These are phyloP conservation scores for Bruguiera parviflora DNA, from an alignment of 345 rosid genomes.

Conservation along the genomic window DNA sequence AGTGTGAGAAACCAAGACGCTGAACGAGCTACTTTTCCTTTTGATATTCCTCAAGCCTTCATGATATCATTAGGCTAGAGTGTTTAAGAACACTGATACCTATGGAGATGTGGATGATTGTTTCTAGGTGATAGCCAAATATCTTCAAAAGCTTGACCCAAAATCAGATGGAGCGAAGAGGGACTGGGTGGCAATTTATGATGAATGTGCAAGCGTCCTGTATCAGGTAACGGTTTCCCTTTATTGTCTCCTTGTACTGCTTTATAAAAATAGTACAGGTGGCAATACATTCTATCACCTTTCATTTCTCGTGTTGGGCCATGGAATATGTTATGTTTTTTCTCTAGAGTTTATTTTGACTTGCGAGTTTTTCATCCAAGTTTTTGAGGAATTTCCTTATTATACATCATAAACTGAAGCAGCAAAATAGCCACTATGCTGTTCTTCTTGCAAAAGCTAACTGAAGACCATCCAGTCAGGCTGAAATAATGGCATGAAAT, in stretches of 20 bases:
- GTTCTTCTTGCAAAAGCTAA: not conserved
- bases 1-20: too few relatives aligned
- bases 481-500: too few relatives aligned
- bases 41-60: not conserved
- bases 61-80: not conserved
- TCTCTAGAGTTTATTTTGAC: not conserved
- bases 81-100: conserved; percentile 15
- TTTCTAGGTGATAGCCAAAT: conserved; percentile 86
- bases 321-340: not conserved
- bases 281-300: not conserved
- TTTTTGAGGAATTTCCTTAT: conserved; percentile 6
- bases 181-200: conserved; percentile 99
- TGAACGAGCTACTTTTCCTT: too few relatives aligned
- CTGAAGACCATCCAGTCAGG: too few relatives aligned
- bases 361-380: conserved; percentile 1
- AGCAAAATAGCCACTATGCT: not conserved
- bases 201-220: conserved; percentile 92
- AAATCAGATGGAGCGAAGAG: conserved; percentile 99
- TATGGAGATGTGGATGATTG: conserved; percentile 1
- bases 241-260: conserved; percentile 8
- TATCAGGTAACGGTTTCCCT: conserved; percentile 56
- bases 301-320: not conserved
- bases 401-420: not conserved
- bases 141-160: conserved; percentile 95
- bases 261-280: not conserved